phyloP scores from a whole-genome alignment of 768 basidiomycete genomes.

The Omphalotus guepiniiformis region DNA sequence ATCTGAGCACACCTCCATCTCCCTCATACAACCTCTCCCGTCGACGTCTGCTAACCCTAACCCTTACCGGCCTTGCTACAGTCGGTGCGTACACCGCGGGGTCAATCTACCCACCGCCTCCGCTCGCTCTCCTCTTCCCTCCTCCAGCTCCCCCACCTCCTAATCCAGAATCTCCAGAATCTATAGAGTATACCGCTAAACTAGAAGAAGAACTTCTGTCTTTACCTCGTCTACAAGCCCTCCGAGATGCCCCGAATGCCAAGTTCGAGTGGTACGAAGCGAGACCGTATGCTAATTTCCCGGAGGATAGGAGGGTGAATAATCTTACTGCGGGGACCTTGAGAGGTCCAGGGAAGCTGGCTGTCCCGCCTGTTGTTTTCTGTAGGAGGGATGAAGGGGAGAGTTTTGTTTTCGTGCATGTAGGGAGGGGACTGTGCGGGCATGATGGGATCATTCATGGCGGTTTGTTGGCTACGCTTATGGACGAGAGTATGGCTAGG shows the following conservation, averaged over 20 bases:
- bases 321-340: conserved; percentile 81
- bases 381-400: conserved; percentile 73
- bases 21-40: too few relatives aligned
- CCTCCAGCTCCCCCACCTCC: conserved; percentile 71
- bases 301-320: conserved; percentile 75
- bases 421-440: conserved; percentile 85
- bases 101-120: conserved; percentile 64
- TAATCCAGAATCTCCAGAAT: conserved; percentile 51
- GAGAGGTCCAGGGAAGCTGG: conserved; percentile 84
- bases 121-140: conserved; percentile 69
- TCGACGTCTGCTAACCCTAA: not conserved
- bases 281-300: conserved; percentile 66
- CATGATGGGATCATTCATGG: conserved; percentile 96
- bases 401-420: conserved; percentile 66
- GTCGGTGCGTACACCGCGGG: conserved; percentile 49
- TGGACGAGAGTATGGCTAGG: conserved; percentile 83
- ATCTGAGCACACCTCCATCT: too few relatives aligned
- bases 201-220: conserved; percentile 69
- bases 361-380: conserved; percentile 73
- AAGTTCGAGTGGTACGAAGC: conserved; percentile 73
- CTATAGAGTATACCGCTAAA: conserved; percentile 47
- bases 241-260: conserved; percentile 45
- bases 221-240: conserved; percentile 52
- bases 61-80: conserved; percentile 20
- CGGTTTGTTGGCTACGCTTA: conserved; percentile 81